These are phyloP conservation scores for Mediolabrus comicus DNA, from an alignment of 108 stramenopile genomes.

Conservation along the genomic window DNA sequence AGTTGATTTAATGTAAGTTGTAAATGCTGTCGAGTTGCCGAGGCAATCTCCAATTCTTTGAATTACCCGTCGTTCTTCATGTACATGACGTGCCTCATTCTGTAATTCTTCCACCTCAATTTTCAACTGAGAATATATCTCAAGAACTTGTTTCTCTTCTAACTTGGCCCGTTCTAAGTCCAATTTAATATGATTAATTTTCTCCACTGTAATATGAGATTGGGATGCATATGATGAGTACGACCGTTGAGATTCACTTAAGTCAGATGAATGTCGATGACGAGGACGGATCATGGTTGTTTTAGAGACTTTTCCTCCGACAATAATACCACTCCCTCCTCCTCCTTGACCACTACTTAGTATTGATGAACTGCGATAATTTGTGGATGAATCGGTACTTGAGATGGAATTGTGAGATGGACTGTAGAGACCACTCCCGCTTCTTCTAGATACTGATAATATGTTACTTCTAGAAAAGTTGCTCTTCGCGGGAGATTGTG, in stretches of 20 bases:
- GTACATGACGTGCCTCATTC: neutral
- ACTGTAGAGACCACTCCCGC: neutral
- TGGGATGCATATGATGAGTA: neutral
- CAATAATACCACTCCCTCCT: neutral
- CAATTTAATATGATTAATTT: conserved; percentile 3
- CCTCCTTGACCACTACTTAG: no score
- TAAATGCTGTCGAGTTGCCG: conserved; percentile 11
- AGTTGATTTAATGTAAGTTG: conserved; percentile 1
- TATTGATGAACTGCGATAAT: neutral
- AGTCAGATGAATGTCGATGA: neutral
- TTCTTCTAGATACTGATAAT: neutral
- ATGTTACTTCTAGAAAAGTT: neutral
- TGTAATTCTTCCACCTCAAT: conserved; percentile 7
- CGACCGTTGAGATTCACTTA: neutral
- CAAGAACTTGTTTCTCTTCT: conserved; percentile 23
- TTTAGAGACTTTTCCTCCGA: neutral
- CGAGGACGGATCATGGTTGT: neutral
- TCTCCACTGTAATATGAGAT: conserved; percentile 10
- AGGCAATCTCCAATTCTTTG: conserved; percentile 11
- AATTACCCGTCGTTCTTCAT: conserved; percentile 3
- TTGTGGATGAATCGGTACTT: neutral
- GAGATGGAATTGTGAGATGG: neutral
- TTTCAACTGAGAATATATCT: conserved; percentile 10
- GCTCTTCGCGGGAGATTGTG: neutral
- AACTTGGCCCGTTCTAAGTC: conserved; percentile 12